Evolutionary conservation across 352 stramenopile genomes (phyloP).

Genomic region (Phytophthora pistaciae): DNA sequence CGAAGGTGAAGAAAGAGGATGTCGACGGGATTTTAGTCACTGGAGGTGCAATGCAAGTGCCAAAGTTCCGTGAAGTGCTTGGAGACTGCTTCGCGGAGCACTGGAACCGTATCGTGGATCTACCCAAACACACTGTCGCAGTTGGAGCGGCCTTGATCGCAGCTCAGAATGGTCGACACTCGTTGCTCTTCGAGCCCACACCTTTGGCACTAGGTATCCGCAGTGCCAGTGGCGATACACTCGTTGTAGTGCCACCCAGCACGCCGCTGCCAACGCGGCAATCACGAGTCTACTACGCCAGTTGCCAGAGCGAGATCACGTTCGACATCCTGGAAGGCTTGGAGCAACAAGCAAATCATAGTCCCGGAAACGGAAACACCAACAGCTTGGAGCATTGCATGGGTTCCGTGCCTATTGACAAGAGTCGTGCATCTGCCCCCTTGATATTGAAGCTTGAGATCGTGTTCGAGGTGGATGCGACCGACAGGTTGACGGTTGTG

Average conservation of each 20-base stretch:
- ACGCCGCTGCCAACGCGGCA: constrained; percentile 32
- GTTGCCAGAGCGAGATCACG: constrained; percentile 34
- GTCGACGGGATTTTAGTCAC: constrained; percentile 44
- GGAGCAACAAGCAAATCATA: constrained; percentile 15
- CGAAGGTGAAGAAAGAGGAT: constrained; percentile 28
- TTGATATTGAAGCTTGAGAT: constrained; percentile 50
- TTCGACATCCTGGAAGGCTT: constrained; percentile 46
- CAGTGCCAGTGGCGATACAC: constrained; percentile 35
- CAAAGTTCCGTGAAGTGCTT: constrained; percentile 34
- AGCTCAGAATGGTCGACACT: not conserved
- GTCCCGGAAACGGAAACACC: not conserved
- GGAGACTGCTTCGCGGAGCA: constrained; percentile 23
- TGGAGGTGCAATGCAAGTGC: constrained; percentile 40
- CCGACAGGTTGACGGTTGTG: constrained; percentile 29
- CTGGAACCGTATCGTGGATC: constrained; percentile 16
- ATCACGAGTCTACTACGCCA: constrained; percentile 46
- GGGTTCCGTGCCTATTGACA: constrained; percentile 35
- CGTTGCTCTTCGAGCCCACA: constrained; percentile 35
- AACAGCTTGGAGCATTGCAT: constrained; percentile 32
- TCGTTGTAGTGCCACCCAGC: constrained; percentile 35
- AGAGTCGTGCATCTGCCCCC: constrained; percentile 23
- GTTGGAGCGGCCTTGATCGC: constrained; percentile 33
- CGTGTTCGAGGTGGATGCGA: constrained; percentile 33
- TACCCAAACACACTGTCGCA: constrained; percentile 25
- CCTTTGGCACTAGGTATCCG: constrained; percentile 44